Base-by-base conservation (phyloP, 1,139 yeast genomes). In the Hemisphaericaspora subhashii region DNA sequence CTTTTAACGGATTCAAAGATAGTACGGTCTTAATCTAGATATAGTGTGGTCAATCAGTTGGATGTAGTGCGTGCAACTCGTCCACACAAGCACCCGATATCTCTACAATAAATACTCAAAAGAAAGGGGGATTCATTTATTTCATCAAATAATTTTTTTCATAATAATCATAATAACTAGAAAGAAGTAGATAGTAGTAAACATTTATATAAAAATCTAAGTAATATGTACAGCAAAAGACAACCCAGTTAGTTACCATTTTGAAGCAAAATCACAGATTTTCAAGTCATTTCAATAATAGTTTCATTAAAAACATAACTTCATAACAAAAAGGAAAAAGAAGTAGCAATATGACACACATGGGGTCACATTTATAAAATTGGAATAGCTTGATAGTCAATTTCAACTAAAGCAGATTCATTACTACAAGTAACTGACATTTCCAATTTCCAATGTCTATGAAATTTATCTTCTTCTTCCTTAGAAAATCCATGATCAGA, bases 381-480 rank as follows among this genome's bases (percentile, higher is more conserved):
- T 24, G 77, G 77, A 38, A 67, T 54, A 16, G 83, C 74, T 55
- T 57, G 68, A 53, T 79, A 80, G 50, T 75, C 80, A 24, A 81
- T 81, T 47, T 76, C 81, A 44, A 80, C 81, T 64, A 74, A 55
- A 18, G 86, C 83, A 53, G 72, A 74, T 48, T 79, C 78, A 46
- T 78, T 79, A 55, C 75, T 76, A 55, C 85, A 78, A 45, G 68
- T 72, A 39, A 80, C 80, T 36, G 68, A 73, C 57, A 81, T 72
- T 50, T 75, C 75, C 52, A 80, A 68, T 52, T 68, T 77, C 74
- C 83, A 78, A 64, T 79, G 69, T 67, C 81, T 68, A 55, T 74
- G 58, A 46, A 51, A 68, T 50, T 53, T 36, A 42, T 68, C 77
- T 48, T 66, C 66, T 47, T 76, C 81, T 38, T 66, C 68, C 39